Percentiles rank a stretch among this genome's conserved stretches.
These are phyloP conservation scores for Endocladia muricata DNA, from an alignment of 31 red algal genomes.

Conservation along the genomic window DNA sequence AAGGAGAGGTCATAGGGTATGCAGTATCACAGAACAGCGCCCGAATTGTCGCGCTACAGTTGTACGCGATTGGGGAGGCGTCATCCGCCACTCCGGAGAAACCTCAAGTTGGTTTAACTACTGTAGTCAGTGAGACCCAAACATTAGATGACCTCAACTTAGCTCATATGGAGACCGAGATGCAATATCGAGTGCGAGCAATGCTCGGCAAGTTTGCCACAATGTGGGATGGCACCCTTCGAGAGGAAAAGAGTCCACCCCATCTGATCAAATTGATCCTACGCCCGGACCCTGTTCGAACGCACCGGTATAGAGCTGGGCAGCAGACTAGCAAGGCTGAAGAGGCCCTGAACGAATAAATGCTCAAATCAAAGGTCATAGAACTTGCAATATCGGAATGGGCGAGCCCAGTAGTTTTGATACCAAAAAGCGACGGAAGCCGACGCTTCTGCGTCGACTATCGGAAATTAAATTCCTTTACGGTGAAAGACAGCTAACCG, in stretches of 20 bases:
- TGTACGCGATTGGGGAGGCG: not conserved
- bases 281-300: not conserved
- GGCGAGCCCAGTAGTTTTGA: slow-evolving; percentile 35
- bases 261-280: slow-evolving; percentile 9
- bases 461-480: slow-evolving; percentile 14
- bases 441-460: slow-evolving; percentile 58
- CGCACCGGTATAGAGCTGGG: not conserved
- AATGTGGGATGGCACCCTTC: slow-evolving; percentile 5
- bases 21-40: not conserved
- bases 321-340: not conserved
- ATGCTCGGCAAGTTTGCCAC: not conserved
- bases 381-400: slow-evolving; percentile 29
- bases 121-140: not conserved
- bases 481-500: slow-evolving; percentile 41
- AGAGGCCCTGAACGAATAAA: not conserved
- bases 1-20: not conserved
- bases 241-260: not conserved
- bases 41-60: not conserved
- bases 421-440: slow-evolving; percentile 31
- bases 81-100: not conserved
- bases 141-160: not conserved
- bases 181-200: not conserved
- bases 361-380: slow-evolving; percentile 21
- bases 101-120: not conserved
- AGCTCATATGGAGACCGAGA: not conserved